These are phyloP conservation scores for Termitomyces titanicus DNA, from an alignment of 768 basidiomycete genomes.

Conservation along the genomic window DNA sequence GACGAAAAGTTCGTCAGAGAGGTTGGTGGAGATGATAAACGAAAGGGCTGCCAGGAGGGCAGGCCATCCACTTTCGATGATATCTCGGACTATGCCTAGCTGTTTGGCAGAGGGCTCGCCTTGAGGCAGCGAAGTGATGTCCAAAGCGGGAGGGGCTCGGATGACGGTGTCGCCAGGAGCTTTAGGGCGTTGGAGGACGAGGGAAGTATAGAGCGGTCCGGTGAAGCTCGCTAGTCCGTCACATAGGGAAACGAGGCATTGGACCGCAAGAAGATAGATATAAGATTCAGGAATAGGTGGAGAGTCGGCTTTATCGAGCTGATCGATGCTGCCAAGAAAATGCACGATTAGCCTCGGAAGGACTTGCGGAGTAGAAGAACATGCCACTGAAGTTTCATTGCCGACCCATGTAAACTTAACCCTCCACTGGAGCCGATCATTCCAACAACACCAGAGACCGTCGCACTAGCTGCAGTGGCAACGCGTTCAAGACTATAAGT, in stretches of 20 bases:
- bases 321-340: constrained; percentile 72
- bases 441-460: constrained; percentile 79
- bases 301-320: constrained; percentile 95
- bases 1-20: constrained; percentile 89
- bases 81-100: constrained; percentile 64
- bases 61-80: constrained; percentile 90
- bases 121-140: constrained; percentile 49
- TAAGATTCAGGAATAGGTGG: constrained; percentile 93
- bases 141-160: constrained; percentile 71
- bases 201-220: constrained; percentile 68
- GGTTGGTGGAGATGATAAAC: constrained; percentile 84
- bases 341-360: background rate
- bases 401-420: constrained; percentile 66
- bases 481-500: constrained; percentile 81
- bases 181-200: constrained; percentile 64
- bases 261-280: constrained; percentile 86
- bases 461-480: constrained; percentile 78
- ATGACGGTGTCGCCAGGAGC: constrained; percentile 60
- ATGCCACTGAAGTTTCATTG: constrained; percentile 91
- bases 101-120: constrained; percentile 50
- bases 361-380: constrained; percentile 18
- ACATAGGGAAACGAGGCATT: constrained; percentile 82
- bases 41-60: constrained; percentile 87
- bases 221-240: constrained; percentile 80
- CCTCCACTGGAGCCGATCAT: constrained; percentile 76